A percentile compares a stretch with the other conserved stretches of the same genome.
These are phyloP conservation scores for Fusarium sp. DNA, from an alignment of 2,329 filamentous ascomycete genomes.

Conservation along the genomic window DNA sequence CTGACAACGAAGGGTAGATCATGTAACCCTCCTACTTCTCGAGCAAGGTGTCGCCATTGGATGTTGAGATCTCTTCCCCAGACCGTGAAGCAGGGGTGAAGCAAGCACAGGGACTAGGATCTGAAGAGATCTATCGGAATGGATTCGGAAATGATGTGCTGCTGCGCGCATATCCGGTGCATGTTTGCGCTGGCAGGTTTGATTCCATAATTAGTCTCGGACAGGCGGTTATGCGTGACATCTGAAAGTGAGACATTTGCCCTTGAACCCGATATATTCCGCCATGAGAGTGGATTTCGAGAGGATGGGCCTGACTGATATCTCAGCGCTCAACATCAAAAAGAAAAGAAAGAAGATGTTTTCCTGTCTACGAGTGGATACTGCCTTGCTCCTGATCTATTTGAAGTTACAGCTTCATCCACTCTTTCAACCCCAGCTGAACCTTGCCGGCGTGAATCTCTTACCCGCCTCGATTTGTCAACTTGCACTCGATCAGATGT, in stretches of 20 bases:
- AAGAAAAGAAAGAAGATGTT: background rate
- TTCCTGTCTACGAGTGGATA: background rate
- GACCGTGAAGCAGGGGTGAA: background rate
- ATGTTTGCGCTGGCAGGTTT: background rate
- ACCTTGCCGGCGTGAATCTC: background rate
- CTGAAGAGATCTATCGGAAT: conserved; percentile 11
- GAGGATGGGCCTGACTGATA: background rate
- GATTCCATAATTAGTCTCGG: conserved; percentile 6
- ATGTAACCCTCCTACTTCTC: conserved; percentile 7
- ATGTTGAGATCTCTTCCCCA: conserved; percentile 11
- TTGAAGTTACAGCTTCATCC: background rate
- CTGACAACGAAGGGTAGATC: conserved; percentile 11
- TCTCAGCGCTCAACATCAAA: conserved; percentile 10
- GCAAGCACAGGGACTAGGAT: conserved; percentile 6
- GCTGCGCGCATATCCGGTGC: conserved; percentile 11
- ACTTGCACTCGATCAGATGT: background rate
- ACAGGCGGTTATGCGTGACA: conserved; percentile 25
- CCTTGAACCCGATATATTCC: conserved; percentile 12
- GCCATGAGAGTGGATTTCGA: background rate
- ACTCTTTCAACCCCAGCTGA: background rate
- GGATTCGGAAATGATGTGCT: conserved; percentile 20
- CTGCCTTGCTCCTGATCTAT: background rate
- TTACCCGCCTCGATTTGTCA: background rate
- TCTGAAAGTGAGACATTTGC: conserved; percentile 16
- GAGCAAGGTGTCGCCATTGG: background rate